Percentiles rank a stretch among this genome's conserved stretches.
Evolutionary conservation across 352 stramenopile genomes (phyloP).

Genomic region (Pythium periplocum): DNA sequence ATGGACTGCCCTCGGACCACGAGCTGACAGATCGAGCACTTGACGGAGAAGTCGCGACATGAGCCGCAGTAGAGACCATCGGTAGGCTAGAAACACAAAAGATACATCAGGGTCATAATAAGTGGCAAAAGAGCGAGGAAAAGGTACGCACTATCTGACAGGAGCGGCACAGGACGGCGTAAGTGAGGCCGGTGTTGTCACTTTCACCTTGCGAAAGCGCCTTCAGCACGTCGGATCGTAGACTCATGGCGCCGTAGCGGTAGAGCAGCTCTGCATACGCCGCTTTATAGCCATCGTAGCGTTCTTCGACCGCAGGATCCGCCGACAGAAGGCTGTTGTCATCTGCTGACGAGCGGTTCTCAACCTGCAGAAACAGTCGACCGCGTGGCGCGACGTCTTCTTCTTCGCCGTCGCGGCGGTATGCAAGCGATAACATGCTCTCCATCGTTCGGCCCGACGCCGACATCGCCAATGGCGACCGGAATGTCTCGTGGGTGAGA

Average conservation of each 20-base stretch:
- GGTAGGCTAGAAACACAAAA: slow-evolving; percentile 29
- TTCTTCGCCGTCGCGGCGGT: slow-evolving; percentile 6
- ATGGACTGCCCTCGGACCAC: slow-evolving; percentile 80
- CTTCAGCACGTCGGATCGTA: slow-evolving; percentile 74
- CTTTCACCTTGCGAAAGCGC: slow-evolving; percentile 22
- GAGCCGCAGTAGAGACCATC: slow-evolving; percentile 48
- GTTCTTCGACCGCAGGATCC: slow-evolving; percentile 39
- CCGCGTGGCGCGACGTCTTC: slow-evolving; percentile 35
- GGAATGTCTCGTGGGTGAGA: slow-evolving; percentile 49
- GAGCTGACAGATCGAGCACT: slow-evolving; percentile 79
- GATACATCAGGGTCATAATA: not conserved
- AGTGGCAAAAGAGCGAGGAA: not conserved
- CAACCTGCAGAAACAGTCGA: slow-evolving; percentile 46
- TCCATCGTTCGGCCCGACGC: slow-evolving; percentile 3
- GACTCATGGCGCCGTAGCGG: slow-evolving; percentile 68
- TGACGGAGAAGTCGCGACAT: slow-evolving; percentile 72
- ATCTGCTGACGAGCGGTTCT: slow-evolving; percentile 28
- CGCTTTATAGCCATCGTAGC: slow-evolving; percentile 80
- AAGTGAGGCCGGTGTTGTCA: slow-evolving; percentile 45
- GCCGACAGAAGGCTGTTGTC: slow-evolving; percentile 47
- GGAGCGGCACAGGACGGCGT: slow-evolving; percentile 58
- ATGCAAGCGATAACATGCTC: slow-evolving; percentile 3
- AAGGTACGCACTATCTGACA: slow-evolving; percentile 45
- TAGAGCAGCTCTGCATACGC: slow-evolving; percentile 80
- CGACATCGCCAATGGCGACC: slow-evolving; percentile 21